A percentile compares a stretch with the other conserved stretches of the same genome.
Conservation (phyloP, 352 stramenopile species). For the Phytopythium oedochilum region DNA sequence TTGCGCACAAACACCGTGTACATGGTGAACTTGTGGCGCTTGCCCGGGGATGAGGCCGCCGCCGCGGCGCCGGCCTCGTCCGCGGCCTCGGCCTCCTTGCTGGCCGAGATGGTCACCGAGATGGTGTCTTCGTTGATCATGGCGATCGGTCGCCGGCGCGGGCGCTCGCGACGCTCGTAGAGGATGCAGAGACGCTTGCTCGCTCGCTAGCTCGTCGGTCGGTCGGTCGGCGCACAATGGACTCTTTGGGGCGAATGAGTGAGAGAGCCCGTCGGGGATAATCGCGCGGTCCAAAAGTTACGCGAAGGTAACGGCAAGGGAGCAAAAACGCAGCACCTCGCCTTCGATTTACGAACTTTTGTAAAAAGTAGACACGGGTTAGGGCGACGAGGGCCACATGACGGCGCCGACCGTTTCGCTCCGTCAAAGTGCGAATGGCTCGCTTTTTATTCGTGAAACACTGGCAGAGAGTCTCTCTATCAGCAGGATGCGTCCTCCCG, state of each 20-base stretch:
- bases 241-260: no score
- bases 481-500: no score
- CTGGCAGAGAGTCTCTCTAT: no score
- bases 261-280: no score
- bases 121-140: conserved; percentile 68
- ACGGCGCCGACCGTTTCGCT: not conserved
- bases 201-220: no score
- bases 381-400: not conserved
- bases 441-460: not conserved
- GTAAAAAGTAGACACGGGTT: conserved; percentile 3
- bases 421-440: not conserved
- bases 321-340: not conserved
- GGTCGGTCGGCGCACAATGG: not conserved
- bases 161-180: no score
- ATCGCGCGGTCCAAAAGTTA: no score
- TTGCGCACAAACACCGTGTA: conserved; percentile 86
- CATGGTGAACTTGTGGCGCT: conserved; percentile 72
- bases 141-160: not conserved
- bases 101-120: conserved; percentile 58
- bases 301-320: not conserved
- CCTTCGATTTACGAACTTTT: no score
- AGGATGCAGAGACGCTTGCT: no score
- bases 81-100: conserved; percentile 39
- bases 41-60: conserved; percentile 16
- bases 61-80: conserved; percentile 10